These are phyloP conservation scores for Talaromyces verruculosus DNA, from an alignment of 2,329 filamentous ascomycete species.

Conservation along the genomic window DNA sequence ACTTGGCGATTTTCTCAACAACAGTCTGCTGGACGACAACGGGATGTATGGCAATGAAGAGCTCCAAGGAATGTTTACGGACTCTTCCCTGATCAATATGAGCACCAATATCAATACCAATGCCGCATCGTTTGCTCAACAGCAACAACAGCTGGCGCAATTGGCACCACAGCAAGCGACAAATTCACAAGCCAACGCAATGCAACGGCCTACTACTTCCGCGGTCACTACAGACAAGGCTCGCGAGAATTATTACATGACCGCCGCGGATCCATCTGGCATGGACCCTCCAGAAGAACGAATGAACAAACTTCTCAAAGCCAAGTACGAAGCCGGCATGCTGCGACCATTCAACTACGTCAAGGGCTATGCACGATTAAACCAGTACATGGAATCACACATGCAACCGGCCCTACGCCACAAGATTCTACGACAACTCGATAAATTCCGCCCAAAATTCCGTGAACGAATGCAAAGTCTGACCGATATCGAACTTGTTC, in stretches of 20 bases:
- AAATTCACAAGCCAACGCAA: slow-evolving; percentile 50
- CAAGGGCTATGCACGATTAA: slow-evolving; percentile 86
- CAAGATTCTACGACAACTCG: slow-evolving; percentile 86
- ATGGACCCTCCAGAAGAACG: slow-evolving; percentile 85
- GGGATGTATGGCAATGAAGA: slow-evolving; percentile 68
- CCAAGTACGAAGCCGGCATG: slow-evolving; percentile 93
- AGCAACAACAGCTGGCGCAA: slow-evolving; percentile 41
- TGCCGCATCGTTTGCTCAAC: slow-evolving; percentile 35
- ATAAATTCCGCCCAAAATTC: slow-evolving; percentile 93
- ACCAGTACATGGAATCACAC: slow-evolving; percentile 87
- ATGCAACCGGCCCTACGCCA: slow-evolving; percentile 79
- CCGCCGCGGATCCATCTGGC: slow-evolving; percentile 90
- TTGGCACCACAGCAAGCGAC: slow-evolving; percentile 27
- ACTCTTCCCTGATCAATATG: slow-evolving; percentile 54
- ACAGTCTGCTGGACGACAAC: slow-evolving; percentile 81
- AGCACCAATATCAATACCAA: slow-evolving; percentile 38
- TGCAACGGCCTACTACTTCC: slow-evolving; percentile 62
- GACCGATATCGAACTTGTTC: slow-evolving; percentile 89
- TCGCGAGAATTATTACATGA: slow-evolving; percentile 87
- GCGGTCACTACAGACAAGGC: slow-evolving; percentile 65
- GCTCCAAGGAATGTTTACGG: slow-evolving; percentile 60
- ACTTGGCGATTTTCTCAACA: slow-evolving; percentile 93
- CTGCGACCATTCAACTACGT: slow-evolving; percentile 98
- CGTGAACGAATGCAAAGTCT: slow-evolving; percentile 88
- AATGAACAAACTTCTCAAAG: slow-evolving; percentile 89